Evolutionary conservation across 495 filamentous ascomycete genomes (phyloP).

Genomic region (Massariosphaeria phaeospora): DNA sequence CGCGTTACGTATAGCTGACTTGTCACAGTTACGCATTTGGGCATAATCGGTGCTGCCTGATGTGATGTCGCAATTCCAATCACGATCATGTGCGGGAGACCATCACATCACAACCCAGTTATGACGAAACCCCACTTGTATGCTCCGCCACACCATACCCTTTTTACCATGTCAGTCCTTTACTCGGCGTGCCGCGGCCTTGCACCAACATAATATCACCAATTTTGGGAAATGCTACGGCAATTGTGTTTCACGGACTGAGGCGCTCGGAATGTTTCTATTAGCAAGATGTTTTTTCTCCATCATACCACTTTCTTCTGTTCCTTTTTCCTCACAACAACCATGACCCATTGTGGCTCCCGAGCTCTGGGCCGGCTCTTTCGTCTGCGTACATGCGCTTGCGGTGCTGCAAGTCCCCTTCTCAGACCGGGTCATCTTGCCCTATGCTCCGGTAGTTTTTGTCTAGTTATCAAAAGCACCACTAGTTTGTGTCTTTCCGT

Average conservation of each 20-base stretch:
- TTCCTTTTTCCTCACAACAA: not conserved
- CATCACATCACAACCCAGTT: conserved; percentile 19
- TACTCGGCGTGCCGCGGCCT: conserved; percentile 1
- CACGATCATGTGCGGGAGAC: conserved; percentile 5
- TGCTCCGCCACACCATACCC: conserved; percentile 15
- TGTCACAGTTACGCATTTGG: conserved; percentile 41
- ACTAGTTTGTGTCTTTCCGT: too few relatives aligned
- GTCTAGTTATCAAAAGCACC: too few relatives aligned
- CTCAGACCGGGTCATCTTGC: not conserved
- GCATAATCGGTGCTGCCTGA: conserved; percentile 27
- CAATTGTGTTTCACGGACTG: conserved; percentile 5
- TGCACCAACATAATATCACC: conserved; percentile 17
- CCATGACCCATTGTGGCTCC: not conserved
- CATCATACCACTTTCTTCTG: conserved; percentile 23
- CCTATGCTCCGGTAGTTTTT: too few relatives aligned
- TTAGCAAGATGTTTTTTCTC: not conserved
- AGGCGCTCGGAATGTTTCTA: conserved; percentile 19
- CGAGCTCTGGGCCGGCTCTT: conserved; percentile 11
- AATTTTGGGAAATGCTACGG: conserved; percentile 17
- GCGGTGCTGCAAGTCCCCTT: not conserved
- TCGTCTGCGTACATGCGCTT: conserved; percentile 10
- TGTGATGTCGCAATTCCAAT: conserved; percentile 25
- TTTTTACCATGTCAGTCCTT: not conserved
- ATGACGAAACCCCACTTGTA: conserved; percentile 22
- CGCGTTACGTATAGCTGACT: conserved; percentile 19